Base-by-base conservation (phyloP, 768 basidiomycete species). In the Tremella yokohamensis region DNA sequence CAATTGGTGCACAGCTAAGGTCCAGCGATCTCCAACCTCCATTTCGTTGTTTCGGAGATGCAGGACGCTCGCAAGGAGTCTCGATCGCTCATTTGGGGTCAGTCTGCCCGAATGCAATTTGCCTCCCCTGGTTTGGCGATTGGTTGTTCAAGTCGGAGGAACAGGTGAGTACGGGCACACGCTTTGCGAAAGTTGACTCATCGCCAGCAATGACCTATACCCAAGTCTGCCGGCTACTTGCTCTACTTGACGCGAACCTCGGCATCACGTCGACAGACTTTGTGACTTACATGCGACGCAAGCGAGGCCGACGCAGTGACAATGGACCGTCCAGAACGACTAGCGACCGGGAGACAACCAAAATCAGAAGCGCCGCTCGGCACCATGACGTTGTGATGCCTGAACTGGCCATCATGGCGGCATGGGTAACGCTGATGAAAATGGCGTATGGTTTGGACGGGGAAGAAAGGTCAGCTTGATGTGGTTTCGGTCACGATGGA, bases 391-490 rank as follows among this genome's bases (percentile, higher is more conserved):
- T 84, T 86, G 68, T 78, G 80, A 49, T 79, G 78, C 24, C 79
- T 86, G 34, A 81, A 81, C 4, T 81, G 81, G 19, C 78, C 65
- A 77, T 89, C 20, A 71, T 83, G 44, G 84, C 82, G 1, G 79
- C 79, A 13, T 82, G 82, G 49, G 80, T 91, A 12, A 80, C 90
- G 11, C 84, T 85, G 37, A 79, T 92, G 65, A 93, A 92, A 78
- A 81, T 94, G 81, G 82, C 85, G 22, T 92, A 92, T 67, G 92
- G 90, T 0, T 70, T 92, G 25, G 90, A 92, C 71, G 88, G 85
- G 25, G 79, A 78, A 62, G 56, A 66, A 53, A 82, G 88, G 87
- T 84, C 70, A 58, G 78, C 61, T n/a, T n/a, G n/a, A n/a, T n/a
- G n/a, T n/a, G n/a, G 2, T n/a, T 18, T 45, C 39, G 25, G 42